phyloP scores from a whole-genome alignment of 169 alveolate species.

The Condylostoma magnum region DNA sequence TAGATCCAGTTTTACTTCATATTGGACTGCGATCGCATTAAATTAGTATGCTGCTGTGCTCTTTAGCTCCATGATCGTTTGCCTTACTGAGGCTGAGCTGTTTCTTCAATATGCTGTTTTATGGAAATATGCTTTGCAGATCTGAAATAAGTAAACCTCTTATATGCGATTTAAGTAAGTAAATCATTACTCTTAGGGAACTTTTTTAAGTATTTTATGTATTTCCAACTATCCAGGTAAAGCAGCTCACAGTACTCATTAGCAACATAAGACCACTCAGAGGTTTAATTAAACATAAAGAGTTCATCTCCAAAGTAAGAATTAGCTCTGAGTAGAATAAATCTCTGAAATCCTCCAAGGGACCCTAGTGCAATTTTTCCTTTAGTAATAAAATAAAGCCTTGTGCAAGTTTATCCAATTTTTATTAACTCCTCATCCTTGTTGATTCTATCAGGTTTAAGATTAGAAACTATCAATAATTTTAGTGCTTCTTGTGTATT shows the following conservation, averaged over 20 bases:
- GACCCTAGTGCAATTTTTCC: conserved; percentile 19
- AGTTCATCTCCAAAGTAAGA: conserved; percentile 20
- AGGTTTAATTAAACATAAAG: neutral
- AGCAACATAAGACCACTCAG: neutral
- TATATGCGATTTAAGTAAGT: neutral
- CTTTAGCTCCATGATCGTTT: neutral
- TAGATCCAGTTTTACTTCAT: too few relatives aligned
- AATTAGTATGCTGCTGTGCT: neutral
- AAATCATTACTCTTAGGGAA: neutral
- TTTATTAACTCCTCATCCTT: neutral
- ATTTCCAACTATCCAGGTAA: neutral
- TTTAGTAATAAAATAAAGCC: conserved; percentile 9
- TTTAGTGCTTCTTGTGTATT: conserved; percentile 22
- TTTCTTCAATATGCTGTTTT: too few relatives aligned
- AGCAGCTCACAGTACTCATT: neutral
- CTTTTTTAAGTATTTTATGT: neutral
- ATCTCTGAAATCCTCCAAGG: neutral
- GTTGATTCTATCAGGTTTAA: neutral
- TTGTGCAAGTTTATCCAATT: neutral
- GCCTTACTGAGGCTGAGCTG: too few relatives aligned
- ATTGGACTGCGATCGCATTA: neutral
- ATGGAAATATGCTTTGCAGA: conserved; percentile 1
- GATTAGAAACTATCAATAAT: conserved; percentile 13
- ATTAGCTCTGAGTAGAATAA: neutral
- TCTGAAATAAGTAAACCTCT: neutral